Conservation (phyloP, 495 filamentous ascomycete genomes). For the Zalerion maritima region DNA sequence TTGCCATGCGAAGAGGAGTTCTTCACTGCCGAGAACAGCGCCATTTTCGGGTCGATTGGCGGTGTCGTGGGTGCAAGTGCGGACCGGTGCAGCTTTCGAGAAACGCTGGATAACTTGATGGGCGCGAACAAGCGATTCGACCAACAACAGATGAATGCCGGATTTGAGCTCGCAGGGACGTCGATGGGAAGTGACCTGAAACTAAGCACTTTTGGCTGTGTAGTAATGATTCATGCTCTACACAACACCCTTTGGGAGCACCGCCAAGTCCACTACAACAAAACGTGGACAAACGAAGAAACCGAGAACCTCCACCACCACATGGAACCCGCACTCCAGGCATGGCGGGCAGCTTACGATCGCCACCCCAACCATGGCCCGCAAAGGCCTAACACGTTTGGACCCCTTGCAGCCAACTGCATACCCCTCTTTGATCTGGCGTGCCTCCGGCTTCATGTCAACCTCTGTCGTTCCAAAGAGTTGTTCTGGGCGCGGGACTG, state of each 20-base stretch:
- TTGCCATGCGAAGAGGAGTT: conserved; percentile 90
- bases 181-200: conserved; percentile 57
- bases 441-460: conserved; percentile 86
- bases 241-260: conserved; percentile 99
- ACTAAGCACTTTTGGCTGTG: conserved; percentile 88
- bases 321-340: conserved; percentile 85
- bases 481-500: conserved; percentile 90
- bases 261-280: conserved; percentile 74
- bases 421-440: conserved; percentile 91
- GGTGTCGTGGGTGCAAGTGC: conserved; percentile 51
- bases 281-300: conserved; percentile 82
- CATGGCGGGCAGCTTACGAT: conserved; percentile 92
- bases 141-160: conserved; percentile 31
- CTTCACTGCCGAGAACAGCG: conserved; percentile 70
- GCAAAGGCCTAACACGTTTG: conserved; percentile 79
- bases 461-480: conserved; percentile 81
- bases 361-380: conserved; percentile 75
- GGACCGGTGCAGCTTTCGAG: conserved; percentile 54
- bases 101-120: conserved; percentile 65
- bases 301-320: conserved; percentile 93
- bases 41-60: conserved; percentile 62
- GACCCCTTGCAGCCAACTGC: conserved; percentile 82
- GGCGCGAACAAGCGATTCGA: conserved; percentile 65
- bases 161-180: too few relatives aligned
- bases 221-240: conserved; percentile 85